Conservation (phyloP, 352 stramenopile species). For the Pilasporangium apinafurcum region DNA sequence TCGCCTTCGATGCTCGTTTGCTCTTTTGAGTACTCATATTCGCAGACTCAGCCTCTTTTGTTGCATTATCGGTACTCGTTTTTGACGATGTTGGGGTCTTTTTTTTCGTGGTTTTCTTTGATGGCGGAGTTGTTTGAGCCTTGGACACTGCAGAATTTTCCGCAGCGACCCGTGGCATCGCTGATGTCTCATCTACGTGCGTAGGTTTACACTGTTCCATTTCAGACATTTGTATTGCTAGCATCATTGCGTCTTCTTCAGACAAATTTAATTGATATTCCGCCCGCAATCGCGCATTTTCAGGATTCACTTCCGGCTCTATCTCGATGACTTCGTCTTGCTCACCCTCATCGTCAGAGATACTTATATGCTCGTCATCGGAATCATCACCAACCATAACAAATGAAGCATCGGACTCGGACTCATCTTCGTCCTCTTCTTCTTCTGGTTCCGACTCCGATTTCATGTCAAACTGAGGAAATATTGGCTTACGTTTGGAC, state of each 20-base stretch:
- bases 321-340: constrained; percentile 13
- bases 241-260: constrained; percentile 30
- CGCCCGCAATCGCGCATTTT: constrained; percentile 20
- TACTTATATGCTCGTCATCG: constrained; percentile 43
- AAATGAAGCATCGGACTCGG: constrained; percentile 19
- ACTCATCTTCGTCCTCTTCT: constrained; percentile 39
- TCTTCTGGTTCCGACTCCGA: constrained; percentile 13
- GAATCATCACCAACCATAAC: constrained; percentile 49
- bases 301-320: constrained; percentile 13
- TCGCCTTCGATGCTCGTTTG: not conserved
- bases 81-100: constrained; percentile 1
- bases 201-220: constrained; percentile 12
- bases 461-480: too few relatives aligned
- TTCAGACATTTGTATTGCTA: constrained; percentile 43
- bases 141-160: not conserved
- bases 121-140: not conserved
- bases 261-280: constrained; percentile 40
- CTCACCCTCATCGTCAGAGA: constrained; percentile 29
- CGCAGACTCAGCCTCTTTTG: not conserved
- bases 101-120: not conserved
- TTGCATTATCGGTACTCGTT: not conserved
- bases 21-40: constrained; percentile 6
- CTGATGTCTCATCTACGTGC: not conserved
- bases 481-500: too few relatives aligned
- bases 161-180: too few relatives aligned